phyloP scores from a whole-genome alignment of 2,329 filamentous ascomycete genomes.

The Dryadomyces quercus-mongolicae region DNA sequence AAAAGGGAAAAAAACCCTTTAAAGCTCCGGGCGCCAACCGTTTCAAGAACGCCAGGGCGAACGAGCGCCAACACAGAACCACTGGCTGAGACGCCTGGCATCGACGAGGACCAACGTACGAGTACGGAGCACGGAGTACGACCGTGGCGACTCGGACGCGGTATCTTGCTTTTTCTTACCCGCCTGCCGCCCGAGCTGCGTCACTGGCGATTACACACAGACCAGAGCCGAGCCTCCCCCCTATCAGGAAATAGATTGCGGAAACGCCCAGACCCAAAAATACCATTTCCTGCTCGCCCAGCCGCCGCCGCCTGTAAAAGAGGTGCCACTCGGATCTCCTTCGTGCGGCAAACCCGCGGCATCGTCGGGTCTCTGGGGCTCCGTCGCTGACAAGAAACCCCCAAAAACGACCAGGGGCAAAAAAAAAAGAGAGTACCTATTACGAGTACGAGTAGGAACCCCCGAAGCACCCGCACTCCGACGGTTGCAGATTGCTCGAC shows the following conservation, averaged over 20 bases:
- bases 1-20: no score
- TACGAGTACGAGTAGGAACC: neutral
- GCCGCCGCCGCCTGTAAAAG: no score
- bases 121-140: no score
- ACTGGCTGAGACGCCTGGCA: neutral
- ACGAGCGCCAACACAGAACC: neutral
- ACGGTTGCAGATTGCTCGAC: neutral
- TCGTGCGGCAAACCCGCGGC: neutral
- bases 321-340: no score
- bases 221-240: no score
- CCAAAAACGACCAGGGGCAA: neutral
- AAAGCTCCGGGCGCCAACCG: conserved; percentile 1
- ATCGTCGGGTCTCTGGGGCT: neutral
- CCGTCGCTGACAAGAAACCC: neutral
- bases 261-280: neutral
- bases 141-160: no score
- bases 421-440: neutral
- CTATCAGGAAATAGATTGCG: no score
- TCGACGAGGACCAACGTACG: no score
- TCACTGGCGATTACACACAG: no score
- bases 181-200: no score
- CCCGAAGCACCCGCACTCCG: neutral
- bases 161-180: no score
- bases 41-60: neutral
- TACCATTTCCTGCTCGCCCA: neutral